Evolutionary conservation across 108 stramenopile species (phyloP).

Genomic region (Discostella pseudostelligera): DNA sequence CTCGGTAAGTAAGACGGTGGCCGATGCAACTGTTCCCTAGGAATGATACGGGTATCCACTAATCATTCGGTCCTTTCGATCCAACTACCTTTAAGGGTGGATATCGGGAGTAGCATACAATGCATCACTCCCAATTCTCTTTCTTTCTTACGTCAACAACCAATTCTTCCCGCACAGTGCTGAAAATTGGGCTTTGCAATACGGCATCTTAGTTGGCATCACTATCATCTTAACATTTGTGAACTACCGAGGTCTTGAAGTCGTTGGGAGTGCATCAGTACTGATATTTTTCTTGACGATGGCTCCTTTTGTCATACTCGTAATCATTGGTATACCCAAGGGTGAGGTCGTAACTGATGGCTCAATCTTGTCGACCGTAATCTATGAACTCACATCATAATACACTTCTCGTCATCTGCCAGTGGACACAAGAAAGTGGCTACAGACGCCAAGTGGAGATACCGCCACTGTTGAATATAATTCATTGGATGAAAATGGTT

Average conservation of each 20-base stretch:
- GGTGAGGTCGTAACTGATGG: too few species aligned
- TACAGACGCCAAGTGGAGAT: slow-evolving; percentile 41
- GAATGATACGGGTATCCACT: too few species aligned
- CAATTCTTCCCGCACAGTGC: slow-evolving; percentile 48
- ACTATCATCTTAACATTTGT: slow-evolving; percentile 27
- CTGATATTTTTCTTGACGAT: slow-evolving; percentile 52
- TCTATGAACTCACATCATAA: too few species aligned
- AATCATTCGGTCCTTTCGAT: slow-evolving; percentile 43
- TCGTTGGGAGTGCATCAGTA: slow-evolving; percentile 52
- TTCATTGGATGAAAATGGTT: slow-evolving; percentile 21
- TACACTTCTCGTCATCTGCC: background rate
- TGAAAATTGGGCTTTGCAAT: slow-evolving; percentile 19
- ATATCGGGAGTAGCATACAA: slow-evolving; percentile 89
- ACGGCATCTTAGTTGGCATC: slow-evolving; percentile 15
- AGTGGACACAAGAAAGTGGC: slow-evolving; percentile 56
- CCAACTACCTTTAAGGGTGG: slow-evolving; percentile 62
- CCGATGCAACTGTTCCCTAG: too few species aligned
- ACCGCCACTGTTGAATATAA: slow-evolving; percentile 33
- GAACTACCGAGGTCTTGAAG: slow-evolving; percentile 60
- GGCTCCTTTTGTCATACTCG: slow-evolving; percentile 63
- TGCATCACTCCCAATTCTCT: slow-evolving; percentile 84
- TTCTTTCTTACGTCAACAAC: slow-evolving; percentile 74
- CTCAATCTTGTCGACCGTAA: too few species aligned
- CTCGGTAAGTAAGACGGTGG: slow-evolving; percentile 53
- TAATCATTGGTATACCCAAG: slow-evolving; percentile 47